A percentile compares a stretch with the other conserved stretches of the same genome.
phyloP scores from a whole-genome alignment of 129 eudicot genomes.

The Gnaphalium uliginosum region DNA sequence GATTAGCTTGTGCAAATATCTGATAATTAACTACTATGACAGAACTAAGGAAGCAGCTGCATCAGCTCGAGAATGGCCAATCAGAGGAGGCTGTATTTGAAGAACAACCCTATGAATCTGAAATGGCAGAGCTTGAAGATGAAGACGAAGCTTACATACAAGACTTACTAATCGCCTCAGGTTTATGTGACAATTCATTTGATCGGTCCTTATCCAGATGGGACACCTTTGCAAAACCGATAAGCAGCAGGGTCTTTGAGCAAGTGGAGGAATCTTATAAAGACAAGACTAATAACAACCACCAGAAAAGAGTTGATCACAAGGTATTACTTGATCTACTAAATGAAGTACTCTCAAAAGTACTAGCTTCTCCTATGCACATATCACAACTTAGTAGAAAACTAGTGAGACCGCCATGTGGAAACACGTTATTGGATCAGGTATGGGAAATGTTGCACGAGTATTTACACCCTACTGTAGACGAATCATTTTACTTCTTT shows the following conservation, averaged over 20 bases:
- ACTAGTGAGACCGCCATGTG: slow-evolving; percentile 44
- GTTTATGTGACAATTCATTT: slow-evolving; percentile 62
- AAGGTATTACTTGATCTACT: slow-evolving; percentile 62
- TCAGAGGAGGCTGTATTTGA: slow-evolving; percentile 44
- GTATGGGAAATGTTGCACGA: slow-evolving; percentile 62
- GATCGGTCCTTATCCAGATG: slow-evolving; percentile 58
- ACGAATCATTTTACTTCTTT: slow-evolving; percentile 46
- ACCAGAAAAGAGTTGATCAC: slow-evolving; percentile 48
- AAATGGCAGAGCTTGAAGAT: slow-evolving; percentile 65
- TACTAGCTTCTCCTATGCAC: slow-evolving; percentile 55
- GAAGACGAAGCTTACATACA: slow-evolving; percentile 70
- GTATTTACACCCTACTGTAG: slow-evolving; percentile 47
- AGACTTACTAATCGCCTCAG: slow-evolving; percentile 80
- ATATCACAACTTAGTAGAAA: slow-evolving; percentile 48
- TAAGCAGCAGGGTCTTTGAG: slow-evolving; percentile 59
- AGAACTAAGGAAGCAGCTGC: slow-evolving; percentile 81
- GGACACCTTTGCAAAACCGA: slow-evolving; percentile 74
- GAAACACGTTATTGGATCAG: slow-evolving; percentile 57
- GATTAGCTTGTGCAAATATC: background rate
- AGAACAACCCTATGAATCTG: slow-evolving; percentile 53
- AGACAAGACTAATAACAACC: slow-evolving; percentile 20
- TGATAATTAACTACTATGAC: slow-evolving; percentile 24
- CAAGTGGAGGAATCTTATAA: slow-evolving; percentile 68
- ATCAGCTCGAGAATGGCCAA: slow-evolving; percentile 64
- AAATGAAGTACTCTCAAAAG: slow-evolving; percentile 74